Conservation (phyloP, 805 yeast species). For the Naumovozyma dairenensis region DNA sequence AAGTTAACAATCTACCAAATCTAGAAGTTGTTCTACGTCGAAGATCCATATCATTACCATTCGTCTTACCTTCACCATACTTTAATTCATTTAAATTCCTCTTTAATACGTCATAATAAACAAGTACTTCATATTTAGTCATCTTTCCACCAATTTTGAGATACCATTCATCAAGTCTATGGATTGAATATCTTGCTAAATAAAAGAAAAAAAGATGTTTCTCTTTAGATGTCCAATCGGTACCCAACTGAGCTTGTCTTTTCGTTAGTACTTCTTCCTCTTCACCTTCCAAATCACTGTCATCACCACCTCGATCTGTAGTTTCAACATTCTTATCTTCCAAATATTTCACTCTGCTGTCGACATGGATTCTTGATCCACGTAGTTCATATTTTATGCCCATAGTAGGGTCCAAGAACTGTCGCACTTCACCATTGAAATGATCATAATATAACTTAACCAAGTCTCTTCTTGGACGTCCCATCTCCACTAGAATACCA, state of each 20-base stretch:
- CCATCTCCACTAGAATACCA: background rate
- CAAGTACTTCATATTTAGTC: slow-evolving; percentile 21
- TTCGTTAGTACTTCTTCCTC: slow-evolving; percentile 5
- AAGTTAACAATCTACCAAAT: slow-evolving; percentile 12
- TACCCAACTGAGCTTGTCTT: slow-evolving; percentile 13
- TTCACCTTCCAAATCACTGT: slow-evolving; percentile 5
- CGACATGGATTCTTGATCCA: slow-evolving; percentile 4
- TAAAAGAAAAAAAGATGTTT: slow-evolving; percentile 25
- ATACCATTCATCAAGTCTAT: slow-evolving; percentile 25
- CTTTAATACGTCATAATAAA: slow-evolving; percentile 19
- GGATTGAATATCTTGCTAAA: slow-evolving; percentile 24
- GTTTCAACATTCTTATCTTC: background rate
- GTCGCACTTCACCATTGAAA: slow-evolving; percentile 4
- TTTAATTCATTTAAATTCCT: slow-evolving; percentile 13
- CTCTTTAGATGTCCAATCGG: slow-evolving; percentile 21
- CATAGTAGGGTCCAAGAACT: slow-evolving; percentile 1
- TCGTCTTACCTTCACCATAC: slow-evolving; percentile 4
- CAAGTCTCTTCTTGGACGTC: background rate
- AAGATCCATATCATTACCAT: no score
- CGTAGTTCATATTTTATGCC: slow-evolving; percentile 5
- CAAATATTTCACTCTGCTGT: slow-evolving; percentile 1
- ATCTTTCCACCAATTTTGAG: slow-evolving; percentile 12
- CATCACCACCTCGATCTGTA: slow-evolving; percentile 2
- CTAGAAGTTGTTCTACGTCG: no score
- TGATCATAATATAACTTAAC: slow-evolving; percentile 2